Evolutionary conservation across 2,329 filamentous ascomycete genomes (phyloP), one percentile per base, ranked within the genome.

Genomic region (Beauveria brongniartii): DNA sequence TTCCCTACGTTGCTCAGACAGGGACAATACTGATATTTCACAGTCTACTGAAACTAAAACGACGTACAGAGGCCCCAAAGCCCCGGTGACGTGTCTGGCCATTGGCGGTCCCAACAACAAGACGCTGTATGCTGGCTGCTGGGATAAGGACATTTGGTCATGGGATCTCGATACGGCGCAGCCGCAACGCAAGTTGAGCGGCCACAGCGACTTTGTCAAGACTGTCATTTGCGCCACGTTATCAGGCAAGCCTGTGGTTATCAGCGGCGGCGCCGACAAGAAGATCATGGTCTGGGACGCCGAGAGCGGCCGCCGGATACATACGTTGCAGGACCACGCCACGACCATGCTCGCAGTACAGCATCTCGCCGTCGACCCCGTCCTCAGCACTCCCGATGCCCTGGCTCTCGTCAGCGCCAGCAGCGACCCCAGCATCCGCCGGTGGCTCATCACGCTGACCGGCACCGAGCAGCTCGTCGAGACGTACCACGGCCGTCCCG

Each of bases 151-250:
- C 22, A 82, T 97, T 62, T 96, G 92, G 87, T 89, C 88, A 37
- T 97, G 91, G 89, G 81, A 90, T 67, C 76, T 88, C 37, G 76
- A 80, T 20, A 84, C 84, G 3, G 79, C 78, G 48, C 72, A 78
- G 34, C 74, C 77, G 1, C 78, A 77, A n/a, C 80, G 77, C 63
- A 86, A 80, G 64, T 92, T 87, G 66, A 81, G 82, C 62, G 92
- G 91, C 5, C 93, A 97, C 73, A 80, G 83, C 1, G 94, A 99
- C 75, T 99, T 99, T 70, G 89, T 99, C 68, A 97, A 97, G 75
- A 81, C 89, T 4, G 77, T 97, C 3, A 75, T 89, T 16, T 85
- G 82, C 66, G 78, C 83, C 14, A 81, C 75, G 26, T 69, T 95
- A 5, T 77, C 79, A 18, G 85, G 81, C 30, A 84, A 82, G 63